These are phyloP conservation scores for Candida sonorensis DNA, from an alignment of 805 yeast genomes.

Conservation along the genomic window DNA sequence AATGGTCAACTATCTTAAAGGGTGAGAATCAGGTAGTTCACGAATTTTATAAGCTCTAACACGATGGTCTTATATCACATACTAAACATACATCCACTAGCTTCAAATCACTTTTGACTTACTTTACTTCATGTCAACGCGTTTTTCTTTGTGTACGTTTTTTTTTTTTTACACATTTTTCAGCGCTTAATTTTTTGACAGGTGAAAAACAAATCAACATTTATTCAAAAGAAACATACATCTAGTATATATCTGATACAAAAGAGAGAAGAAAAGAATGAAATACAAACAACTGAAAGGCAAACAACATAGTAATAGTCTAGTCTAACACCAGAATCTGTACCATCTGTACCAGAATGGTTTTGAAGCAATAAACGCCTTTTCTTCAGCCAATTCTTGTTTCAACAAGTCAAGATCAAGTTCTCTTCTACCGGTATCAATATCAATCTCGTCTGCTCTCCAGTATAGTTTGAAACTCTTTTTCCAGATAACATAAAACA, in stretches of 20 bases:
- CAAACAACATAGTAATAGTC: too few relatives aligned
- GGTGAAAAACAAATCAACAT: constrained; percentile 57
- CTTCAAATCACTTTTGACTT: too few relatives aligned
- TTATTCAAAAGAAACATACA: too few relatives aligned
- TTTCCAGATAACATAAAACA: constrained; percentile 29
- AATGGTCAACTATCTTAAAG: too few relatives aligned
- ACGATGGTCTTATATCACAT: too few relatives aligned
- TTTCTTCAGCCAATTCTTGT: constrained; percentile 55
- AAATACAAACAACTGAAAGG: too few relatives aligned
- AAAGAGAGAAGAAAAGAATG: constrained; percentile 60
- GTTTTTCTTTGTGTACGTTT: too few relatives aligned
- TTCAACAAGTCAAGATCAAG: constrained; percentile 48
- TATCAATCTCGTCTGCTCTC: constrained; percentile 44
- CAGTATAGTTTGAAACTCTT: constrained; percentile 39
- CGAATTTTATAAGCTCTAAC: too few relatives aligned
- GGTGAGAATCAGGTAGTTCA: too few relatives aligned
- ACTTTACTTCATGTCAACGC: too few relatives aligned
- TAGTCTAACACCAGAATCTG: constrained; percentile 52
- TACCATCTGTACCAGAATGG: constrained; percentile 45
- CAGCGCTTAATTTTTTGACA: constrained; percentile 67
- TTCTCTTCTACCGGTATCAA: constrained; percentile 60
- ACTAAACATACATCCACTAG: too few relatives aligned
- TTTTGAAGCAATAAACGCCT: constrained; percentile 38
- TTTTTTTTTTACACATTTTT: too few relatives aligned
- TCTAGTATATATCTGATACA: constrained; percentile 63